Evolutionary conservation across 306 rosid genomes (phyloP).

Genomic region (Begonia peltatifolia): DNA sequence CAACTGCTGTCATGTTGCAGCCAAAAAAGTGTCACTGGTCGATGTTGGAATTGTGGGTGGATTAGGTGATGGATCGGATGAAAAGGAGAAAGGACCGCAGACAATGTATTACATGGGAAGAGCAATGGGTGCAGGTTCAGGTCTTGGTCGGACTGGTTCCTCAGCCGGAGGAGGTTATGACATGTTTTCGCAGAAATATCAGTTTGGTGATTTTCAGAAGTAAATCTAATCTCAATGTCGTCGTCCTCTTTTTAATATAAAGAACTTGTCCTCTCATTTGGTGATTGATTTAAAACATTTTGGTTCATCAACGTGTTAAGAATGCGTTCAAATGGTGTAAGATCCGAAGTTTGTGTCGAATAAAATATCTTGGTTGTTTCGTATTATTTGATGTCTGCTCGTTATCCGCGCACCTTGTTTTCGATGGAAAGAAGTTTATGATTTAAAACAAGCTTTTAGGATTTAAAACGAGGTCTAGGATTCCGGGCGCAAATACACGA

Average conservation of each 20-base stretch:
- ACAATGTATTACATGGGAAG: conserved; percentile 72
- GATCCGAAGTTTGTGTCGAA: no score
- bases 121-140: conserved; percentile 93
- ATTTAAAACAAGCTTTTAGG: no score
- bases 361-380: no score
- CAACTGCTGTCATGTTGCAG: conserved; percentile 29
- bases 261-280: no score
- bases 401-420: no score
- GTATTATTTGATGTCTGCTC: no score
- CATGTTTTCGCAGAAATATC: conserved; percentile 54
- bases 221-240: conserved; percentile 15
- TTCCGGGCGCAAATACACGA: no score
- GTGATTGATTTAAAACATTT: no score
- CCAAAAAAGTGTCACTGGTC: conserved; percentile 63
- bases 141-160: conserved; percentile 65
- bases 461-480: no score
- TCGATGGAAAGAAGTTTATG: no score
- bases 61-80: conserved; percentile 57
- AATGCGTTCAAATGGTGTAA: no score
- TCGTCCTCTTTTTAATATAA: background rate
- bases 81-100: conserved; percentile 60
- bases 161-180: conserved; percentile 23
- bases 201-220: conserved; percentile 76
- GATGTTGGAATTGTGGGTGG: conserved; percentile 87
- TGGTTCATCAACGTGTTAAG: no score